Base-by-base conservation (phyloP, 2,329 filamentous ascomycete species). In the Pseudogymnoascus sp. region DNA sequence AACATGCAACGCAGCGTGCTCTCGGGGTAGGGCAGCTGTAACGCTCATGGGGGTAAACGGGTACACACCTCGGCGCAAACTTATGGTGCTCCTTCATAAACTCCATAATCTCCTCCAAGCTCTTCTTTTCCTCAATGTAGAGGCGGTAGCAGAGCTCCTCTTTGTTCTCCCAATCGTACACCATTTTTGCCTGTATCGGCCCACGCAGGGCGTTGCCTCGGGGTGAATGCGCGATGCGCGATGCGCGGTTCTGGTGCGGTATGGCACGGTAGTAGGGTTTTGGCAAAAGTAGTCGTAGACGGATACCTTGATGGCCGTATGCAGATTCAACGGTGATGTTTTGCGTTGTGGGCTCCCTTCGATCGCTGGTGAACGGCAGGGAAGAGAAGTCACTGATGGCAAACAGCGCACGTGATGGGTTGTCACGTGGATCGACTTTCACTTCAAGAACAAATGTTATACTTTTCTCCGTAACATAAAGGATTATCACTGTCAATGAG, bases 91-190 rank as follows among this genome's bases (percentile, higher is more conserved):
- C 78, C 66, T 80, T 84, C 81, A 91, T 87, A 70, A 87, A 86
- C 25, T 86, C 81, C 79, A 90, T 88, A 43, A 95, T 88, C 67
- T 93, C 86, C 69, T 89, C 85, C 63, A 93, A 77, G 41, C 85
- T 83, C 76, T 83, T 88, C 68, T 85, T 85, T 76, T 95, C 88
- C 64, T 87, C 83, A 68, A 93, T 90, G 70, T 92, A 95, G 70
- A 95, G 83, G 67, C 84, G 83, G 73, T 83, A 86, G 76, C 84
- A 88, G 67, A 86, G 79, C 43, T 83, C 81, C 69, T 83, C 80
- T 74, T 88, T 88, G 63, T 84, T 85, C 62, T 85, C 83, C 86
- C 86, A 88, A 69, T 86, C 82, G 73, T 88, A 88, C 16, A 83
- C 72, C 72, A 74, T 74, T 43, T 67, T 70, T 35, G 62, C 60